Evolutionary conservation across 2,329 filamentous ascomycete species (phyloP), one percentile per base, ranked within the genome.

Genomic region (Magnaporthales sp.): DNA sequence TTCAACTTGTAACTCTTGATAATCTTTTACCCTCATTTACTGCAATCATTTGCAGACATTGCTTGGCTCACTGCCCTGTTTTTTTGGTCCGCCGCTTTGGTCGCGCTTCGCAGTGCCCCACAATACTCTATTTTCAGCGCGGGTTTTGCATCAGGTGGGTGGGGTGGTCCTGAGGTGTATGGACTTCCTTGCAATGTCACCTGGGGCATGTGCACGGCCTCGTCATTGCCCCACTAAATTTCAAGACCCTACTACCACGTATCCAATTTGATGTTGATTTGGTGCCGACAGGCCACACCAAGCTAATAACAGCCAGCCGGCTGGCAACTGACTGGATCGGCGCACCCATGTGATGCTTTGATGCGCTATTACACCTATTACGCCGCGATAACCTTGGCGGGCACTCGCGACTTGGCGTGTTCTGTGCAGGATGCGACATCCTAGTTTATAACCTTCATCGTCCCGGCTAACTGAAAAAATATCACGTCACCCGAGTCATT

Each of bases 401-500:
- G n/a, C 13, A 11, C 26, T 22, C 8, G 27, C 60, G 27, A 62
- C 26, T 62, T 29, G 60, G 60, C 60, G 30, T 8, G 60, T 26
- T 62, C 60, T 26, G 15, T 26, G 27, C 60, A 62, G 61, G 61
- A 62, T 58, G 54, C 24, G 22, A n/a, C 15, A 26, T 22, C 54
- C 54, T 58, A 24, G 38, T 4, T 51, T 19, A 24, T 1, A 26
- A 58, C 24, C 54, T 26, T 58, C 24, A 58, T 24, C 2, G 11
- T 58, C 22, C 54, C 22, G 11, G 54, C 54, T 26, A 58, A 58
- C 54, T n/a, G 54, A 24, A 62, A 31, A 62, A 62, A 62, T 62
- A 62, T 11, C 60, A 62, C 60, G 60, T 62, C 26, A 62, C 60
- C 60, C 60, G 27, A 26, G 60, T 31, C 60, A 62, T 62, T 62